These are phyloP conservation scores for Epichloe uncinata DNA, from an alignment of 2,329 filamentous ascomycete genomes.

Conservation along the genomic window DNA sequence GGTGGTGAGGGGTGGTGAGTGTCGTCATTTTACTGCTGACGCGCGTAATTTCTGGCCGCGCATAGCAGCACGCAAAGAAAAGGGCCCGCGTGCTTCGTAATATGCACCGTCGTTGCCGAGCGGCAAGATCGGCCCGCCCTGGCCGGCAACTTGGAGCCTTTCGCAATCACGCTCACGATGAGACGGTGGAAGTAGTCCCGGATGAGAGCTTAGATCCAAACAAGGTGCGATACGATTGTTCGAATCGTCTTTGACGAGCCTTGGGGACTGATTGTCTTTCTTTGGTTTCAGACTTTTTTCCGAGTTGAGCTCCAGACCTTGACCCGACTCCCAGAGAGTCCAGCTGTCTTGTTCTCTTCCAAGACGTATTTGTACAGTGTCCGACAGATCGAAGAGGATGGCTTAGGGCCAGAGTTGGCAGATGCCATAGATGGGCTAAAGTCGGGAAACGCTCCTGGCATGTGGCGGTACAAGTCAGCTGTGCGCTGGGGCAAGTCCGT, in stretches of 20 bases:
- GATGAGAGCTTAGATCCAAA: conserved; percentile 26
- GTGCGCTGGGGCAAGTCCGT: too few species aligned
- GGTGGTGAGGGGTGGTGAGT: too few species aligned
- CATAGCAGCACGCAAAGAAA: too few species aligned
- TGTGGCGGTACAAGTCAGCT: too few species aligned
- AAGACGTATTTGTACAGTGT: conserved; percentile 41
- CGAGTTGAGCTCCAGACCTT: conserved; percentile 40
- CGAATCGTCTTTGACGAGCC: background rate
- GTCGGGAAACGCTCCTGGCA: too few species aligned
- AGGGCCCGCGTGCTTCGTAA: too few species aligned
- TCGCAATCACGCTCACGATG: too few species aligned
- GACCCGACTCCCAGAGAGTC: conserved; percentile 32
- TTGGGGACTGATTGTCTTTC: background rate
- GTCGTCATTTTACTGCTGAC: too few species aligned
- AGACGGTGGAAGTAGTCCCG: conserved; percentile 33
- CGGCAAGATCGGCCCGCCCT: too few species aligned
- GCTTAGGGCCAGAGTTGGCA: conserved; percentile 30
- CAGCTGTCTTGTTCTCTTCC: conserved; percentile 39
- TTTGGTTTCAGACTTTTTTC: conserved; percentile 18
- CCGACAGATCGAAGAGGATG: conserved; percentile 34
- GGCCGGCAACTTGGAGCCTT: too few species aligned
- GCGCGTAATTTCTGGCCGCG: conserved; percentile 8
- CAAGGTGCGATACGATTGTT: conserved; percentile 14
- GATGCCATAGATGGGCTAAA: too few species aligned
- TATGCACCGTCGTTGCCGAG: too few species aligned